Evolutionary conservation across 441 rosid genomes (phyloP), one percentile per base, ranked within the genome.

Genomic region (Euphorbia celastroides): DNA sequence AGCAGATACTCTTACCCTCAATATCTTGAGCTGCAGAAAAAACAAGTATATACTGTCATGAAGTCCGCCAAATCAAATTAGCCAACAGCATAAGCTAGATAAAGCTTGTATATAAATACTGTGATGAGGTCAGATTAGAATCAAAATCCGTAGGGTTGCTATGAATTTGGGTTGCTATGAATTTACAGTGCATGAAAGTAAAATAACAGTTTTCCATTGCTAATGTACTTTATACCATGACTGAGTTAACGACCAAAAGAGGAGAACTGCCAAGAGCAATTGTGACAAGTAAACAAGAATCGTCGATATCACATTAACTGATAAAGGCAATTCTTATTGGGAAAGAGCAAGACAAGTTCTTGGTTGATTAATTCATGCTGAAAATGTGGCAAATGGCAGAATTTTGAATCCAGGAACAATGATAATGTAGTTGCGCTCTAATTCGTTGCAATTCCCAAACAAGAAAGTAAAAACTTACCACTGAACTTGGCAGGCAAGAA

Each of bases 401-500:
- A 19, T 50, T 50, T 50, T 50, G 6, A 50, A 50, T 50, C 55
- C 23, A 19, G 55, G 55, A 50, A 50, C 20, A 50, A 50, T 50
- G 25, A 19, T 17, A 46, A 46, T 0, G 4, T 2, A 16, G 16
- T 46, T 46, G n/a, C 0, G n/a, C 51, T 20, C 12, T 3, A 3
- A 3, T 42, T 42, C 48, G 12, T 46, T 16, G 4, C 52, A 17
- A 46, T 46, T 30, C 52, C 5, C 25, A 34, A 61, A 55, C 14
- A 58, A 54, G 23, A 1, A 58, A 42, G 26, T 16, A 63, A 60
- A 57, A 65, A n/a, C 14, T 78, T 74, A 84, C 88, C 86, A 68
- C 68, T 57, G 70, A 77, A 84, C 25, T 77, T 80, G 56, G 82
- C 81, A 57, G 86, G 88, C 72, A 84, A 74, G 76, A 73, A 84